These are phyloP conservation scores for Candida verbasci DNA, from an alignment of 805 yeast genomes.

Conservation along the genomic window DNA sequence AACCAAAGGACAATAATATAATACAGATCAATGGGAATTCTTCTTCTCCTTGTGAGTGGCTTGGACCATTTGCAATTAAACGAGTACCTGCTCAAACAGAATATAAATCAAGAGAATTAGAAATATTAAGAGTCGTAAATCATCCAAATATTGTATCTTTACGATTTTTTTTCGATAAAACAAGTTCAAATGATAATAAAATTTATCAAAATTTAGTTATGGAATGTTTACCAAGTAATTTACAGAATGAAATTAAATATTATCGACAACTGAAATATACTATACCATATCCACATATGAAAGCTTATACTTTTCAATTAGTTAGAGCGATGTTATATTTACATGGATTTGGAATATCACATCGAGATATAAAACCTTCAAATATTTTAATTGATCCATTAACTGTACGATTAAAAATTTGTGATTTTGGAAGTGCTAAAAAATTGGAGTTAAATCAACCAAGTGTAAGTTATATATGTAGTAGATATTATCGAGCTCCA, in stretches of 20 bases:
- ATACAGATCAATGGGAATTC: not conserved
- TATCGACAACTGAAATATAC: constrained; percentile 57
- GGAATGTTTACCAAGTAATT: constrained; percentile 82
- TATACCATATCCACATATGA: constrained; percentile 69
- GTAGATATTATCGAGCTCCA: constrained; percentile 94
- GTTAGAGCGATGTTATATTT: constrained; percentile 80
- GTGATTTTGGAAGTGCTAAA: constrained; percentile 86
- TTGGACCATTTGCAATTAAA: constrained; percentile 81
- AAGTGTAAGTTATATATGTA: constrained; percentile 93
- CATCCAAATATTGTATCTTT: constrained; percentile 77
- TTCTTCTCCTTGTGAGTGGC: constrained; percentile 34
- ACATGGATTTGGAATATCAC: constrained; percentile 77
- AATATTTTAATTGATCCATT: constrained; percentile 74
- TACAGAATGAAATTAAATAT: constrained; percentile 70
- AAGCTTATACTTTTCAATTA: constrained; percentile 72
- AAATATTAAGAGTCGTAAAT: constrained; percentile 65
- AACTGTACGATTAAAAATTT: constrained; percentile 62
- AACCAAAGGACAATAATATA: constrained; percentile 5
- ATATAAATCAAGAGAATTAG: constrained; percentile 77
- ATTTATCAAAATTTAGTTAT: constrained; percentile 77
- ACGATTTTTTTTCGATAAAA: constrained; percentile 67
- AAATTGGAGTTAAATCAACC: constrained; percentile 73
- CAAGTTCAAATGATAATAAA: constrained; percentile 57
- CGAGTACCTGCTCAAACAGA: constrained; percentile 86
- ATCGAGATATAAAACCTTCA: constrained; percentile 81